Base-by-base conservation (phyloP, 805 yeast species). In the Saccharomycopsis sp. region DNA sequence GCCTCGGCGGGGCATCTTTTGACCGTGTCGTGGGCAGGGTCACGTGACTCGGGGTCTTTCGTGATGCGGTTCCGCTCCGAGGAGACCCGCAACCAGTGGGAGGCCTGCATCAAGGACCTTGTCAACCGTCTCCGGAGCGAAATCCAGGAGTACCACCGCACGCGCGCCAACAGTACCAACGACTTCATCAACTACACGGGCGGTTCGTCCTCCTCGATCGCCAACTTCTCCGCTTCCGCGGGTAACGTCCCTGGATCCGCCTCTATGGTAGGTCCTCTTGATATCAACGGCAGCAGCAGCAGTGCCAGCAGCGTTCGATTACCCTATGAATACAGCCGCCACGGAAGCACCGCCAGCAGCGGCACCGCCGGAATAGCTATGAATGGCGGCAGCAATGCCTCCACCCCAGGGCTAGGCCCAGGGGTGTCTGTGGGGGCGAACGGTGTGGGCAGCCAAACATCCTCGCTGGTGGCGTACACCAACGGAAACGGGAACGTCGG, bases 61-160 rank as follows among this genome's bases (percentile, higher is more conserved):
- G 81, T 90, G 16, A 78, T 94, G 67, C 79, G 89, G 57, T 90
- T 90, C 71, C 80, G 86, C 61, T 86, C 86, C 54, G 97, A 91
- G 66, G 98, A 94, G 69, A 77, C 78, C 16, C 77, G 95, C 62
- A 79, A 79, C 58, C 92, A 86, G 69, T 94, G 98, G 98, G 89
- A 82, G 59, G 68, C 74, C 1, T 80, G 90, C 61, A 75, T 87
- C 61, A 79, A 84, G 59, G 71, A 69, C 52, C 70, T 83, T 55
- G 78, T 72, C 2, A 57, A 64, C 2, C 69, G 64, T 21, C 60
- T 68, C 18, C 71, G 70, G 51, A 70, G 67, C 12, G 71, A 70
- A 34, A 34, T 54, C 47, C 55, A 52, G 16, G 61, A 56, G n/a
- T 54, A 51, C 14, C 44, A 51, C n/a, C 24, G 51, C n/a, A 18